Conservation (phyloP, 495 filamentous ascomycete species). For the Pseudoneurospora amorphoporcata region DNA sequence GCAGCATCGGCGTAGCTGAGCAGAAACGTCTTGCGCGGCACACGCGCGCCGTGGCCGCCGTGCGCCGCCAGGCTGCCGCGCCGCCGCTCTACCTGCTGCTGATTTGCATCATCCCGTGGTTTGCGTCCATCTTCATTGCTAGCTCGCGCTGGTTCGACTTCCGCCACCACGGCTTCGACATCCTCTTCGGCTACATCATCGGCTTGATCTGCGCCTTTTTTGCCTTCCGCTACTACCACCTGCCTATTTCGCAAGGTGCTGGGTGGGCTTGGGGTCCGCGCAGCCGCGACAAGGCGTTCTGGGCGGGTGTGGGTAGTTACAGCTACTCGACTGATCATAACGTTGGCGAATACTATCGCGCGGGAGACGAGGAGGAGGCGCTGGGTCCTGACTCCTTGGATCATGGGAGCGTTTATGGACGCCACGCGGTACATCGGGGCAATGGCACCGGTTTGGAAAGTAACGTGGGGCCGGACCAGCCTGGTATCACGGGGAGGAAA, state of each 20-base stretch:
- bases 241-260: constrained; percentile 52
- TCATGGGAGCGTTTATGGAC: constrained; percentile 5
- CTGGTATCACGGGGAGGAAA: background rate
- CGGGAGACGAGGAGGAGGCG: constrained; percentile 28
- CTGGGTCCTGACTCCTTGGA: constrained; percentile 7
- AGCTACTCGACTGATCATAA: constrained; percentile 34
- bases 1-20: constrained; percentile 11
- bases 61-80: constrained; percentile 56
- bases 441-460: background rate
- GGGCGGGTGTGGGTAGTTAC: constrained; percentile 50
- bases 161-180: constrained; percentile 83
- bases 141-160: constrained; percentile 67
- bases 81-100: constrained; percentile 59
- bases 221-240: constrained; percentile 48
- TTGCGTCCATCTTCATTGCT: constrained; percentile 44
- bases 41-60: constrained; percentile 33
- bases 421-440: background rate
- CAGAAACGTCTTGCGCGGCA: constrained; percentile 33
- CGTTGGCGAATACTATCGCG: constrained; percentile 20
- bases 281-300: constrained; percentile 44
- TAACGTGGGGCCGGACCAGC: background rate
- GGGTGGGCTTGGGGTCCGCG: constrained; percentile 49
- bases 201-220: constrained; percentile 41
- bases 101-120: constrained; percentile 52
- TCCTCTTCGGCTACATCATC: constrained; percentile 64